phyloP scores from a whole-genome alignment of 768 basidiomycete species.

The Cystobasidium onofrii region DNA sequence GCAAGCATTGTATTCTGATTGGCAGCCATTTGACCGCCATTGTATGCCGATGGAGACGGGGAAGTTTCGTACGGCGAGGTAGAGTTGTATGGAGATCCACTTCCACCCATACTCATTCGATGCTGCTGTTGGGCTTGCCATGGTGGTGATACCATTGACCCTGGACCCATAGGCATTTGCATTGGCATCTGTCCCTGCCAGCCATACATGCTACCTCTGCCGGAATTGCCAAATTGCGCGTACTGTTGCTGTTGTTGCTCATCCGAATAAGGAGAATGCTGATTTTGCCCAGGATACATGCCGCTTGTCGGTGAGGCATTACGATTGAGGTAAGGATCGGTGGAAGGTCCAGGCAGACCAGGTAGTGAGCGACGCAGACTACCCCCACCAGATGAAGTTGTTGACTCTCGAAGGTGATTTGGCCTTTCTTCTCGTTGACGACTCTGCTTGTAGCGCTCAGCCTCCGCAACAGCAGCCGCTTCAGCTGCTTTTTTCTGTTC shows the following conservation, averaged over 20 bases:
- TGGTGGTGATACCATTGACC: not conserved
- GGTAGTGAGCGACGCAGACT: constrained; percentile 11
- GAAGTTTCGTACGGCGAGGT: constrained; percentile 1
- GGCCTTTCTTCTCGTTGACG: constrained; percentile 3
- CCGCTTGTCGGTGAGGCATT: not conserved
- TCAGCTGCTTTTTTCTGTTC: not conserved
- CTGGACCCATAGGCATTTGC: not conserved
- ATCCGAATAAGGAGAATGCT: not conserved
- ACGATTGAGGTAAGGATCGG: constrained; percentile 28
- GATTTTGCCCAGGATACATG: not conserved
- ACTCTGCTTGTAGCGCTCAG: not conserved
- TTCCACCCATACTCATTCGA: not conserved
- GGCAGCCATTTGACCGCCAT: not conserved
- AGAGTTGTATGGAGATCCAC: not conserved
- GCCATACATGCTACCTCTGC: constrained; percentile 23
- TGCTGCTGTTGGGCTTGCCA: constrained; percentile 17
- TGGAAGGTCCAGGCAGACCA: constrained; percentile 20
- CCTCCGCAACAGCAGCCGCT: not conserved
- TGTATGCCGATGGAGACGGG: not conserved
- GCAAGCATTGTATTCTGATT: constrained; percentile 18
- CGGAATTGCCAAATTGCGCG: not conserved
- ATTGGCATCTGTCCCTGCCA: not conserved
- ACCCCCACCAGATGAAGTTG: constrained; percentile 8
- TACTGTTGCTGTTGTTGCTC: not conserved
- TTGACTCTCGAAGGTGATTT: constrained; percentile 5